Base-by-base conservation (phyloP, 2,329 filamentous ascomycete genomes). In the Xylaria sp. region DNA sequence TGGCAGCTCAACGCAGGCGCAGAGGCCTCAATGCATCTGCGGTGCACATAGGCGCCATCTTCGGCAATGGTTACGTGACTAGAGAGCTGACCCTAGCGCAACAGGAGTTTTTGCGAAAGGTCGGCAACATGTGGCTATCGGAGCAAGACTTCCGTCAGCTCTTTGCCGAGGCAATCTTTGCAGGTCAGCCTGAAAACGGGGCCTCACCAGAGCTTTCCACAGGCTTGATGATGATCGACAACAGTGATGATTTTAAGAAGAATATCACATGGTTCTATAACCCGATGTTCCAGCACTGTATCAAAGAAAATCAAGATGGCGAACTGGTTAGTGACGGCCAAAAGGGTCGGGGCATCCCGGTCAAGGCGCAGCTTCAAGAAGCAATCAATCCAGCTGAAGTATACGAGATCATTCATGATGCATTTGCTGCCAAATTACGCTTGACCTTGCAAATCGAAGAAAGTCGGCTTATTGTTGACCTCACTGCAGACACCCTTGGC, bases 11-110 rank as follows among this genome's bases (percentile, higher is more conserved):
- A 23, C 68, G 76, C 9, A 66, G 71, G 4, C 49, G 38, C 19
- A 68, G 68, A 11, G 73, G 73, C 5, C 61, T 69, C 7, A 65
- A 66, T 15, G 73, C 53, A 2, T 67, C 63, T 38, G 64, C 66
- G 17, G 67, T 76, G 11, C 61, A 74, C 48, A 69, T 75, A n/a
- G 66, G 65, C 10, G 66, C 63, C 44, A 68, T 72, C 3, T 51
- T 66, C 21, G 71, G 67, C n/a, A 52, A 67, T 19, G 72, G 72
- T 3, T 74, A 71, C 40, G 62, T 73, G 9, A 69, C 68, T 53
- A 49, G 64, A 44, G 64, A 68, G 29, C 10, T 54, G 44, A 54
- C 63, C 15, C n/a, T 40, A 5, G 54, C 58, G 27, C 60, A 67
- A 52, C 60, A 65, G n/a, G 57, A 62, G 60, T 51, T 65, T 44